Percentiles rank a stretch among this genome's conserved stretches.
Conservation (phyloP, 768 basidiomycete genomes). For the Russula emetica region DNA sequence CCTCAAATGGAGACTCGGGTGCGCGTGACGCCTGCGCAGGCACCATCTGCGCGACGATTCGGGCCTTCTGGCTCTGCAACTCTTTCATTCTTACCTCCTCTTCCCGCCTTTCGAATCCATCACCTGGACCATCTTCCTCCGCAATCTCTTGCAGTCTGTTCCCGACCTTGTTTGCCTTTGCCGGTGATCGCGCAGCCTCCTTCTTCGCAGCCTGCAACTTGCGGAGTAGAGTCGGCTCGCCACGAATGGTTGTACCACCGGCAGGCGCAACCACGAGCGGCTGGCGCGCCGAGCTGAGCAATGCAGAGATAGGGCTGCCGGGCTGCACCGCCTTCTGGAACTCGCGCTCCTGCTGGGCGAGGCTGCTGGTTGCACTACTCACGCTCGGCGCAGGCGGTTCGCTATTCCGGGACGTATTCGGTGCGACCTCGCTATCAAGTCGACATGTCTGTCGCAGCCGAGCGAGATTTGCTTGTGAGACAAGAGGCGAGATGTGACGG, state of each 20-base stretch:
- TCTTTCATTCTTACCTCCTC: conserved; percentile 58
- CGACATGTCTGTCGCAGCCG: conserved; percentile 58
- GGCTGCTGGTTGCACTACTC: conserved; percentile 53
- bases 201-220: conserved; percentile 55
- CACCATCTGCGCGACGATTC: conserved; percentile 93
- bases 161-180: conserved; percentile 40
- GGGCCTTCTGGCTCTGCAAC: conserved; percentile 84
- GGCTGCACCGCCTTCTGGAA: conserved; percentile 96
- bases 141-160: conserved; percentile 45
- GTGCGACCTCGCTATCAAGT: conserved; percentile 58
- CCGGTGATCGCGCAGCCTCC: conserved; percentile 48
- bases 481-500: conserved; percentile 53
- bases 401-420: conserved; percentile 31
- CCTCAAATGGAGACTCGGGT: conserved; percentile 30
- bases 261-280: conserved; percentile 66
- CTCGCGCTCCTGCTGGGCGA: conserved; percentile 88
- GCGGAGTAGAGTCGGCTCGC: conserved; percentile 44
- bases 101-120: conserved; percentile 30
- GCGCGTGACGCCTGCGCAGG: conserved; percentile 43
- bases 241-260: conserved; percentile 36
- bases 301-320: conserved; percentile 86
- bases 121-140: conserved; percentile 37
- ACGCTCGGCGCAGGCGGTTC: conserved; percentile 19
- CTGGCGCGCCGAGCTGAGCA: conserved; percentile 84
- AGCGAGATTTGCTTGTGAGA: conserved; percentile 65